phyloP scores from a whole-genome alignment of 305 asterid genomes.

The Petunia hybrid region DNA sequence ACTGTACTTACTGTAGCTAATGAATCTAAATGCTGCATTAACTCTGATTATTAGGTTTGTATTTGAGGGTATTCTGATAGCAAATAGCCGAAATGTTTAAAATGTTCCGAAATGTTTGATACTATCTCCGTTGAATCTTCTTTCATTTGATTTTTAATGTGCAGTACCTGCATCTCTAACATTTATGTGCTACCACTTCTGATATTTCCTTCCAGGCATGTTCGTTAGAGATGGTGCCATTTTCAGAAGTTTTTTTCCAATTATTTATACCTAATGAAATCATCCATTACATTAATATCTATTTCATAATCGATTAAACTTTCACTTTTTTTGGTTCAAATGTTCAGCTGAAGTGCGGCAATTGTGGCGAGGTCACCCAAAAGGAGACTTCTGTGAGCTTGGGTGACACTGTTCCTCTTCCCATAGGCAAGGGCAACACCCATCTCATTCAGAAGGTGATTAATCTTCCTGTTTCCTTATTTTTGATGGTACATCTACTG shows the following conservation, averaged over 20 bases:
- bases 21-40: too few relatives aligned
- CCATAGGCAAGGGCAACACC: slow-evolving; percentile 64
- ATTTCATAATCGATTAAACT: not conserved
- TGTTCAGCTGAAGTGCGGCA: slow-evolving; percentile 74
- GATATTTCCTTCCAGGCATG: slow-evolving; percentile 9
- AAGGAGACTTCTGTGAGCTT: slow-evolving; percentile 74
- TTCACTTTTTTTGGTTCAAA: slow-evolving; percentile 16
- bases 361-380: slow-evolving; percentile 75
- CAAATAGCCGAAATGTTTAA: not conserved
- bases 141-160: not conserved
- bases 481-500: not conserved
- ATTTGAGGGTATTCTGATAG: not conserved
- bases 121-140: not conserved
- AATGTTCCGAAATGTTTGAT: not conserved
- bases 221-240: not conserved
- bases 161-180: not conserved
- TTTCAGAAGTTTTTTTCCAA: slow-evolving; percentile 4
- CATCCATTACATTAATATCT: not conserved
- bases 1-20: too few relatives aligned
- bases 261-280: not conserved
- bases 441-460: slow-evolving; percentile 82
- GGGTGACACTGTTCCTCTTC: slow-evolving; percentile 68
- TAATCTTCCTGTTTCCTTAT: not conserved
- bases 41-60: not conserved
- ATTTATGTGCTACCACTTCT: not conserved